A percentile compares a stretch with the other conserved stretches of the same genome.
Evolutionary conservation across 805 yeast genomes (phyloP).

Genomic region (Saccharomyces eubayanus): DNA sequence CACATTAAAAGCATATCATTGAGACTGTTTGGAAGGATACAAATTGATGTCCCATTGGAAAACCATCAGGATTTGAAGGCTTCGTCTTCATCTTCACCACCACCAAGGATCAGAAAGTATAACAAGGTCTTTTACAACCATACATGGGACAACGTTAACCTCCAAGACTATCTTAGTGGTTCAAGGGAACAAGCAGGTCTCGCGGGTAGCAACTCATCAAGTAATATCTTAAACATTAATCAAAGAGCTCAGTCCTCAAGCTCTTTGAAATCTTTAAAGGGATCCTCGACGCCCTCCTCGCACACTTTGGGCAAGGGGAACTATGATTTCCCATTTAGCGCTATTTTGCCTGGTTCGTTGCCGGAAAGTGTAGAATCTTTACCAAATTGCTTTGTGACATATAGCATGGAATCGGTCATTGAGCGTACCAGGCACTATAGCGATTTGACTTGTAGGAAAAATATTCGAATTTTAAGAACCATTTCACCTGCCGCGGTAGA

Average conservation of each 20-base stretch:
- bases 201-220: slow-evolving; percentile 26
- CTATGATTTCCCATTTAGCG: slow-evolving; percentile 83
- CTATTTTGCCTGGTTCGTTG: slow-evolving; percentile 73
- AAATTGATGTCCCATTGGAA: slow-evolving; percentile 47
- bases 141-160: slow-evolving; percentile 63
- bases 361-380: slow-evolving; percentile 88
- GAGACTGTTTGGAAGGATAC: slow-evolving; percentile 57
- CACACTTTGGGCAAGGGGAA: slow-evolving; percentile 60
- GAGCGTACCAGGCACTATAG: slow-evolving; percentile 75
- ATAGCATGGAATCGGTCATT: slow-evolving; percentile 67
- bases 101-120: slow-evolving; percentile 40
- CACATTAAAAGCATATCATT: slow-evolving; percentile 56
- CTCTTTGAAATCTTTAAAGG: slow-evolving; percentile 29
- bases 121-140: slow-evolving; percentile 66
- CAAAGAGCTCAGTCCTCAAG: slow-evolving; percentile 8
- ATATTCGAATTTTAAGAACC: slow-evolving; percentile 75
- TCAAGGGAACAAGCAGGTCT: slow-evolving; percentile 5
- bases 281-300: slow-evolving; percentile 17
- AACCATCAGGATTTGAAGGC: slow-evolving; percentile 38
- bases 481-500: slow-evolving; percentile 82
- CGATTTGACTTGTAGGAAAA: slow-evolving; percentile 58
- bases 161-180: slow-evolving; percentile 35
- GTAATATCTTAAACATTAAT: slow-evolving; percentile 29
- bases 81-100: slow-evolving; percentile 10
- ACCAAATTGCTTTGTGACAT: slow-evolving; percentile 66